Conservation (phyloP, 2,329 filamentous ascomycete genomes). For the Diaporthe caulivora region DNA sequence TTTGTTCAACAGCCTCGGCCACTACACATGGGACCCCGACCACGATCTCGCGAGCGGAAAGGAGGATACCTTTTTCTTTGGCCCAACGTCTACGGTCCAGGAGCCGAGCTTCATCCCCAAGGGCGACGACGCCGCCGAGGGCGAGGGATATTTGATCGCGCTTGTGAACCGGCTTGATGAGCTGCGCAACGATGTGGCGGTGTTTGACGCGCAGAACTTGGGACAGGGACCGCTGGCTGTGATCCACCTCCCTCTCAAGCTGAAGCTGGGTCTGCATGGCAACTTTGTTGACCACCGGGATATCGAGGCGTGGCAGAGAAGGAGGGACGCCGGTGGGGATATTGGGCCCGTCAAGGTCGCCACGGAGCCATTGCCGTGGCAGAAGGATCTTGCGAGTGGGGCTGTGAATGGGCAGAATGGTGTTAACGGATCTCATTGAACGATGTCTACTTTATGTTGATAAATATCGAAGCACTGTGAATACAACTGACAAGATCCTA, state of each 20-base stretch:
- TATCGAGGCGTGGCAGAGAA: conserved; percentile 56
- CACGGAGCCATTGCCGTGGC: conserved; percentile 54
- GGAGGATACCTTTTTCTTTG: conserved; percentile 58
- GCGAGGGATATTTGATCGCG: conserved; percentile 63
- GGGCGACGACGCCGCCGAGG: conserved; percentile 55
- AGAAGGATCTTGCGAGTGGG: conserved; percentile 41
- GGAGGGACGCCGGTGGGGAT: conserved; percentile 50
- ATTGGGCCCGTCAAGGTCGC: conserved; percentile 54
- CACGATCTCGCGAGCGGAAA: conserved; percentile 46
- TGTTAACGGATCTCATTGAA: conserved; percentile 7
- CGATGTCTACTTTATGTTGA: too few relatives aligned
- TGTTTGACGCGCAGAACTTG: conserved; percentile 56
- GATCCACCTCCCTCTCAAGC: conserved; percentile 55
- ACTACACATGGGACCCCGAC: conserved; percentile 53
- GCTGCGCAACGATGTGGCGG: conserved; percentile 57
- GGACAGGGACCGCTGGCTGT: conserved; percentile 54
- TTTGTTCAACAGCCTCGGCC: conserved; percentile 61
- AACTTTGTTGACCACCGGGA: conserved; percentile 57
- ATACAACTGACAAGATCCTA: not conserved
- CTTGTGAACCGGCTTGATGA: conserved; percentile 60
- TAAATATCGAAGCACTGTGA: not conserved
- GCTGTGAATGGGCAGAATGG: conserved; percentile 18
- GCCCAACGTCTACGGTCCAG: conserved; percentile 61
- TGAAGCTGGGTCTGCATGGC: conserved; percentile 57
- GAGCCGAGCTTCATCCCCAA: conserved; percentile 66